Base-by-base conservation (phyloP, 768 basidiomycete genomes). In the Amanita rubescens region DNA sequence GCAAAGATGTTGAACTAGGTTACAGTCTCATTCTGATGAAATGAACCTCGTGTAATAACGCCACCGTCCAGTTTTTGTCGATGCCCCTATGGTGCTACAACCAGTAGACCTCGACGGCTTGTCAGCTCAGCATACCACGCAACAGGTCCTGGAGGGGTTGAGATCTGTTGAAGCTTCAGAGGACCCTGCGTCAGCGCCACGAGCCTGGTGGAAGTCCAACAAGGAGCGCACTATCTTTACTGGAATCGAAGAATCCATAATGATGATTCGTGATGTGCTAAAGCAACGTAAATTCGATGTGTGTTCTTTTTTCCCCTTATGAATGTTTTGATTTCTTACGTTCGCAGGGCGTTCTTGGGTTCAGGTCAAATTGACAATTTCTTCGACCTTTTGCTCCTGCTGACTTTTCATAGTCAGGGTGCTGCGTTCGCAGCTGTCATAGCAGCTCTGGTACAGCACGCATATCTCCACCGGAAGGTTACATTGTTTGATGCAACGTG, bases 391-490 rank as follows among this genome's bases (percentile, higher is more conserved):
- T 41, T 17, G 25, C 22, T 25, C 32, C 14, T 27, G 49, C 32
- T 53, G 25, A 35, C 38, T 42, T 34, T 55, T 27, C 30, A 47
- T 57, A 87, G 87, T 56, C 90, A 93, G 69, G 90, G 90, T 14
- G 90, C 86, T 14, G 81, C 79, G 3, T 75, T 90, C 68, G 90
- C 87, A 30, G 84, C 79, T 8, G 61, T 90, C 33, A 71, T 90
- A 20, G 68, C 84, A 25, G 84, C 87, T 20, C 65, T 90, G 64
- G 88, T 90, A 57, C 33, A 82, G 70, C 22, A 53, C 22, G 30
- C 27, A 15, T 35, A 15, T 35, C 14, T 34, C 56, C 38, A 30
- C 38, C 27, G 48, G 49, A 6, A 42, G 27, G 50, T 47, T n/a
- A 43, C 32, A 19, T 53, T 10, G 54, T 10, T 38, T 38, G 8